Evolutionary conservation across 345 rosid genomes (phyloP), one percentile per base, ranked within the genome.

Genomic region (Linum trigynum): DNA sequence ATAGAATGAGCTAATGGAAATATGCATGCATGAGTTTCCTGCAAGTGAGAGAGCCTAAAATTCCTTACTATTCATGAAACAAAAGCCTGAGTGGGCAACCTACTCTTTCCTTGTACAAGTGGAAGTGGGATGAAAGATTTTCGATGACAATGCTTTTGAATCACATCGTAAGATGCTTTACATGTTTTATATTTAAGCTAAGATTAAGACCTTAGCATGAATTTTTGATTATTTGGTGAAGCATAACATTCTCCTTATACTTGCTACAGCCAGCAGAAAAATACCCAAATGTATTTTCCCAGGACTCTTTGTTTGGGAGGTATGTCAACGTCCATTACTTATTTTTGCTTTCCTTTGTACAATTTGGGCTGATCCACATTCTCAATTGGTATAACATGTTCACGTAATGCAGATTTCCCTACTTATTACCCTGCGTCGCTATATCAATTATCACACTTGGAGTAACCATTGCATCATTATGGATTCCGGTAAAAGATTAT

Each of bases 351-450:
- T 55, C n/a, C 16, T 17, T 17, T 69, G 14, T 32, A 17, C 39
- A 50, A 61, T 66, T 42, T 57, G 38, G 59, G 67, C 51, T 14
- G 51, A 38, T 35, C 39, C 39, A n/a, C 16, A 35, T 62, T 14
- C 16, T 62, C 55, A 15, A 42, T 32, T 57, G 58, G 6, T 5
- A 35, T 56, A 9, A 62, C 1, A 17, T 41, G 38, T 53, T 4
- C n/a, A 37, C 42, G 35, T 73, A 38, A 39, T 81, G 88, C 84
- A 88, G 97, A 67, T 91, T 88, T 74, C 96, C 96, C 6, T 91
- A 81, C 76, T 85, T 91, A 66, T 72, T 91, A 73, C 97, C 97
- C 3, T 85, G 85, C 76, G 70, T 85, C 11, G 68, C 23, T 60
- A 92, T 82, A 74, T 86, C 92, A 7, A 0, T 74, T 16, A 85